These are phyloP conservation scores for Pleurozium schreberi DNA, from an alignment of 225 moss, liverwort and hornwort species.

Conservation along the genomic window DNA sequence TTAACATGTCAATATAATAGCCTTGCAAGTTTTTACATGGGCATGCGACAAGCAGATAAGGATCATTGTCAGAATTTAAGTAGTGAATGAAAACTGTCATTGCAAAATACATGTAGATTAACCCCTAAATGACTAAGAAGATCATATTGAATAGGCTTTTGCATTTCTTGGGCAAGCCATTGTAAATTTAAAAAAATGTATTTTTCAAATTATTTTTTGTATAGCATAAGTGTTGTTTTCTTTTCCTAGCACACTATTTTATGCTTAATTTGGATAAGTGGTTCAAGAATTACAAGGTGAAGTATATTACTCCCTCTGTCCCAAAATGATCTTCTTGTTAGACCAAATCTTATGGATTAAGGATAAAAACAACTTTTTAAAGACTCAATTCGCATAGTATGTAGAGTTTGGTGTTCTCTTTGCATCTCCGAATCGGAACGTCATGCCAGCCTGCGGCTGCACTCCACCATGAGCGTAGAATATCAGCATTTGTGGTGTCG, in stretches of 20 bases:
- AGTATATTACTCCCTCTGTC: too few relatives aligned
- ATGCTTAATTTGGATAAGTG: too few relatives aligned
- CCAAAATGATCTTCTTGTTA: too few relatives aligned
- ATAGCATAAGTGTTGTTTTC: too few relatives aligned
- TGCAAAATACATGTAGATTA: not conserved
- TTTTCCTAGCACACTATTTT: too few relatives aligned
- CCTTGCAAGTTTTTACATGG: not conserved
- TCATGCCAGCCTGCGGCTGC: not conserved
- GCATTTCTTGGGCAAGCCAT: not conserved
- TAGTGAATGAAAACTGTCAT: not conserved
- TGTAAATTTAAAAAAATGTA: not conserved
- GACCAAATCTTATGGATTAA: too few relatives aligned
- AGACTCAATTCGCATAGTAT: too few relatives aligned
- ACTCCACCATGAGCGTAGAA: not conserved
- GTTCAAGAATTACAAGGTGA: too few relatives aligned
- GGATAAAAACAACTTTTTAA: too few relatives aligned
- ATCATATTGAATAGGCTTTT: too few relatives aligned
- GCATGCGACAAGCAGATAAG: not conserved
- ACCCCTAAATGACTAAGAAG: not conserved
- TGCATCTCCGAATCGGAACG: not conserved
- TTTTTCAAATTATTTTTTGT: too few relatives aligned
- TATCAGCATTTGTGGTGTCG: not conserved
- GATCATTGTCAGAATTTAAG: not conserved
- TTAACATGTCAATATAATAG: not conserved
- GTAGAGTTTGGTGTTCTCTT: too few relatives aligned